Percentiles rank a stretch among this genome's conserved stretches.
phyloP scores from a whole-genome alignment of 306 rosid species.

The Prunus kanzakura region DNA sequence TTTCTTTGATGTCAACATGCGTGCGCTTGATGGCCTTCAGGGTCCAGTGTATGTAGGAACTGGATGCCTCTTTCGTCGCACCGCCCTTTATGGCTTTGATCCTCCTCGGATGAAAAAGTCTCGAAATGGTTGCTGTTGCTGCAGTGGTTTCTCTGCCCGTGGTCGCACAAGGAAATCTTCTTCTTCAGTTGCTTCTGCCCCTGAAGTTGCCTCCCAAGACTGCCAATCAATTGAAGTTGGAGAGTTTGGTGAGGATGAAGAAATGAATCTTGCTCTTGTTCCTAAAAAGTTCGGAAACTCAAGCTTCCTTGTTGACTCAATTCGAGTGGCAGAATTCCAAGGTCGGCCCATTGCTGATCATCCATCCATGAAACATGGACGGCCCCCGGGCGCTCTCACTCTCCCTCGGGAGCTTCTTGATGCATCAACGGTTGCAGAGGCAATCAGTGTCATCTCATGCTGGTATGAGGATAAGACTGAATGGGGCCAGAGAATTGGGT shows the following conservation, averaged over 20 bases:
- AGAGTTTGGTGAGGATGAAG: conserved; percentile 35
- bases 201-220: conserved; percentile 41
- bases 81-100: conserved; percentile 75
- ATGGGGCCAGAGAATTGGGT: conserved; percentile 69
- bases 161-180: conserved; percentile 30
- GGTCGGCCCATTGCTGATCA: conserved; percentile 78
- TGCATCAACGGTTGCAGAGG: conserved; percentile 62
- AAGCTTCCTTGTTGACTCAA: conserved; percentile 53
- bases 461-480: conserved; percentile 86
- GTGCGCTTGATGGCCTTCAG: conserved; percentile 79
- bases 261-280: conserved; percentile 47
- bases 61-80: conserved; percentile 69
- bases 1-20: conserved; percentile 80
- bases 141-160: conserved; percentile 22
- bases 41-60: conserved; percentile 86
- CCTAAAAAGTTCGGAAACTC: conserved; percentile 79
- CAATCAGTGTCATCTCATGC: conserved; percentile 64
- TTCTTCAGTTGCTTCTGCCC: conserved; percentile 52
- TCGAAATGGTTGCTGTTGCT: conserved; percentile 36
- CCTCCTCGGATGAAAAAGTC: conserved; percentile 44
- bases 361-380: conserved; percentile 53
- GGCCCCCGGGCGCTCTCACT: conserved; percentile 62
- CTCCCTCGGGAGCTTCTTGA: conserved; percentile 56
- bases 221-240: conserved; percentile 23
- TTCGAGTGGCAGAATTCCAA: conserved; percentile 65